These are phyloP conservation scores for Pythium vanterpoolii DNA, from an alignment of 352 stramenopile species.

Conservation along the genomic window DNA sequence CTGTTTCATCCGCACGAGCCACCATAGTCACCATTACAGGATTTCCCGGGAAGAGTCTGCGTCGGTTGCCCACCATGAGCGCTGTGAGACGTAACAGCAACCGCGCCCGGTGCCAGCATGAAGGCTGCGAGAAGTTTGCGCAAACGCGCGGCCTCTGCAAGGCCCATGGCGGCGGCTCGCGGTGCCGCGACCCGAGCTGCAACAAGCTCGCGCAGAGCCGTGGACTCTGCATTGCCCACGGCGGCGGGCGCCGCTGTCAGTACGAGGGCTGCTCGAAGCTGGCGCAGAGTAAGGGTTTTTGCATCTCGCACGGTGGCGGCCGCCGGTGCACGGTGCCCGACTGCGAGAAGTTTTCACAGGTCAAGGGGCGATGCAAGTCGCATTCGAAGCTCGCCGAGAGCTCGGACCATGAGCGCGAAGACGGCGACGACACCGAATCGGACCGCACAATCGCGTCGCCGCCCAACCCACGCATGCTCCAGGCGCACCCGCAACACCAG, in stretches of 20 bases:
- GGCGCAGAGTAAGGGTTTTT: conserved; percentile 78
- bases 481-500: background rate
- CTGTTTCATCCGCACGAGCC: conserved; percentile 14
- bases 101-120: conserved; percentile 70
- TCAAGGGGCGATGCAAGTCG: conserved; percentile 83
- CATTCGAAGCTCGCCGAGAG: conserved; percentile 66
- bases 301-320: conserved; percentile 78
- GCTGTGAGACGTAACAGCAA: conserved; percentile 59
- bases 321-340: conserved; percentile 65
- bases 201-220: conserved; percentile 81
- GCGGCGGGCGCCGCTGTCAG: conserved; percentile 71
- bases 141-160: conserved; percentile 81
- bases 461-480: conserved; percentile 19
- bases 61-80: conserved; percentile 16
- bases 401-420: conserved; percentile 21
- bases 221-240: conserved; percentile 76
- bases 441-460: conserved; percentile 16
- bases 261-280: conserved; percentile 68
- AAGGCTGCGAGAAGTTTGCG: conserved; percentile 80
- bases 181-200: conserved; percentile 70
- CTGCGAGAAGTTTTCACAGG: conserved; percentile 88
- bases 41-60: conserved; percentile 13
- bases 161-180: conserved; percentile 77
- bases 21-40: conserved; percentile 33
- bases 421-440: conserved; percentile 20